Evolutionary conservation across 2,329 filamentous ascomycete species (phyloP).

Genomic region (Dactylella cylindrospora): DNA sequence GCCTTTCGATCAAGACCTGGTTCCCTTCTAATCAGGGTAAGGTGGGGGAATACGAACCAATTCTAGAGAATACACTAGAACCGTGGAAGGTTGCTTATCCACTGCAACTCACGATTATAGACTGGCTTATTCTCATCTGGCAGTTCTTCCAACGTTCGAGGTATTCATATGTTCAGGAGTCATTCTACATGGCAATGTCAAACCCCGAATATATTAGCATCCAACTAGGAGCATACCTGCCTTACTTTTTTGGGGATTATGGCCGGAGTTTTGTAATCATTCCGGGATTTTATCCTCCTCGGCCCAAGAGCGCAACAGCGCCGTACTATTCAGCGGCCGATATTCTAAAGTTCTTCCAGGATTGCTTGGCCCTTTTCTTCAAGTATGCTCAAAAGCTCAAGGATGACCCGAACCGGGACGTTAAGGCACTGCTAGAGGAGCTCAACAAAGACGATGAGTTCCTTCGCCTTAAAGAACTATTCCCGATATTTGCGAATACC

Average conservation of each 20-base stretch:
- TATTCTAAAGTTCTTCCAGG: constrained; percentile 3
- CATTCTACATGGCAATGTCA: too few relatives aligned
- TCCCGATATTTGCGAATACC: neutral
- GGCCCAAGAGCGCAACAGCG: neutral
- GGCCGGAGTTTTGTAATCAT: neutral
- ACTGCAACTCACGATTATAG: neutral
- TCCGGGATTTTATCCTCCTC: constrained; percentile 5
- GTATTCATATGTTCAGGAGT: too few relatives aligned
- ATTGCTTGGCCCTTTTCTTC: neutral
- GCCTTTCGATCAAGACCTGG: neutral
- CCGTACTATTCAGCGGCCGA: neutral
- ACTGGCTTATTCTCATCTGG: neutral
- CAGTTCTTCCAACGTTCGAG: neutral
- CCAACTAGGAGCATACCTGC: neutral
- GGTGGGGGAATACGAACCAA: neutral
- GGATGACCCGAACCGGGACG: neutral
- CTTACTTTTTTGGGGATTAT: constrained; percentile 3
- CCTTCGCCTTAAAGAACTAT: neutral
- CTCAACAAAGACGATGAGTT: neutral
- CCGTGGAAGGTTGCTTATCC: neutral
- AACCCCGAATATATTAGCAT: neutral
- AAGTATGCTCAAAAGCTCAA: neutral
- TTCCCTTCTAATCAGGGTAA: too few relatives aligned
- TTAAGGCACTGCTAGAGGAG: neutral
- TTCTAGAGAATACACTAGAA: neutral